Conservation (phyloP, 805 yeast species). For the Cephaloascus albidus region DNA sequence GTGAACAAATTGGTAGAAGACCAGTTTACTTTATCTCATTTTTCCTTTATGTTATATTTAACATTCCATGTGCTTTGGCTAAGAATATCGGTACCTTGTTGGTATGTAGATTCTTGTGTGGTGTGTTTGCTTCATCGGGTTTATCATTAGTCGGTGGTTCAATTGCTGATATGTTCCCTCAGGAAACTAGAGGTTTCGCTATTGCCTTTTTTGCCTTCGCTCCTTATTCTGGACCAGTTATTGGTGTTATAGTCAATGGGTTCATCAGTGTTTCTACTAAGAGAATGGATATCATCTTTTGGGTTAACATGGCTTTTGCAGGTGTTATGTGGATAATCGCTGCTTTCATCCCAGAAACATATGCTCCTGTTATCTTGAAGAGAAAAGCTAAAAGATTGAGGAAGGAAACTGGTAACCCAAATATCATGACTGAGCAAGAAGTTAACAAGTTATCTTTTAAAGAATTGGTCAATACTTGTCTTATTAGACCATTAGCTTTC, state of each 20-base stretch:
- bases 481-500: slow-evolving; percentile 73
- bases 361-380: slow-evolving; percentile 72
- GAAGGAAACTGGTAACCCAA: slow-evolving; percentile 71
- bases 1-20: slow-evolving; percentile 80
- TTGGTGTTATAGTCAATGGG: slow-evolving; percentile 85
- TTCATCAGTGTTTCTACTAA: slow-evolving; percentile 69
- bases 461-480: slow-evolving; percentile 65
- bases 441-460: slow-evolving; percentile 62
- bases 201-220: slow-evolving; percentile 88
- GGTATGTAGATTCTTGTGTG: slow-evolving; percentile 80
- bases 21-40: slow-evolving; percentile 76
- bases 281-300: slow-evolving; percentile 61
- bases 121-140: slow-evolving; percentile 79
- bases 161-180: slow-evolving; percentile 81
- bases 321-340: slow-evolving; percentile 72
- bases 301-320: slow-evolving; percentile 92
- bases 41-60: slow-evolving; percentile 65
- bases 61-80: slow-evolving; percentile 80
- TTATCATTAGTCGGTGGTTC: slow-evolving; percentile 86
- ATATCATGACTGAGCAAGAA: slow-evolving; percentile 90
- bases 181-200: slow-evolving; percentile 75
- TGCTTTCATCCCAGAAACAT: slow-evolving; percentile 77
- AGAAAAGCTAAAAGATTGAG: slow-evolving; percentile 57
- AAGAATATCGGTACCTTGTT: slow-evolving; percentile 75
- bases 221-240: slow-evolving; percentile 88